Evolutionary conservation across 768 basidiomycete species (phyloP).

Genomic region (Phlebiopsis flavidoalba): DNA sequence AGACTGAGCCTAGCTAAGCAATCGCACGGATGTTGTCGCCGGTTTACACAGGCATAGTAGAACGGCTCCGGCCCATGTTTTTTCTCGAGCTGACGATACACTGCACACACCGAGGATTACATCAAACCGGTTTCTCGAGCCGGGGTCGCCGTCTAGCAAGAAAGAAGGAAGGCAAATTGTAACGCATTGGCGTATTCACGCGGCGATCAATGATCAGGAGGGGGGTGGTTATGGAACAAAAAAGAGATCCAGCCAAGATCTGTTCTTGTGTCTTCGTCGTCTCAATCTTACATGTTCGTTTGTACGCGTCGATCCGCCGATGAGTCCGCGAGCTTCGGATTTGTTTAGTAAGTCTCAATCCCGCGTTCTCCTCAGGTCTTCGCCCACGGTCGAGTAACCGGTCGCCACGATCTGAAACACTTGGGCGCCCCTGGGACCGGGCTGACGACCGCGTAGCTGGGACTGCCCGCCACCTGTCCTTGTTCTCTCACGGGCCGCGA

Average conservation of each 20-base stretch:
- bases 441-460: neutral
- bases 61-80: neutral
- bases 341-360: no score
- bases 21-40: constrained; percentile 42
- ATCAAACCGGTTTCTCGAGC: constrained; percentile 47
- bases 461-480: neutral
- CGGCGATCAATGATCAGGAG: no score
- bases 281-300: no score
- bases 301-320: no score
- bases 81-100: neutral
- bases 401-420: neutral
- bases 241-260: no score
- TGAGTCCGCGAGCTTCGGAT: no score
- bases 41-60: constrained; percentile 51
- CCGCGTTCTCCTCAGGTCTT: no score
- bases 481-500: neutral
- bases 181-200: neutral
- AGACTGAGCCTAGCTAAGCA: constrained; percentile 59
- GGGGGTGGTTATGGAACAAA: no score
- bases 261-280: no score
- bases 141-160: constrained; percentile 39
- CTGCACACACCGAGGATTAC: constrained; percentile 28
- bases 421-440: no score
- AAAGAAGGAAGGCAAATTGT: constrained; percentile 26
- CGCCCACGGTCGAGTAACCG: neutral